Base-by-base conservation (phyloP, 2,329 filamentous ascomycete species). In the Aspergillus sp. region DNA sequence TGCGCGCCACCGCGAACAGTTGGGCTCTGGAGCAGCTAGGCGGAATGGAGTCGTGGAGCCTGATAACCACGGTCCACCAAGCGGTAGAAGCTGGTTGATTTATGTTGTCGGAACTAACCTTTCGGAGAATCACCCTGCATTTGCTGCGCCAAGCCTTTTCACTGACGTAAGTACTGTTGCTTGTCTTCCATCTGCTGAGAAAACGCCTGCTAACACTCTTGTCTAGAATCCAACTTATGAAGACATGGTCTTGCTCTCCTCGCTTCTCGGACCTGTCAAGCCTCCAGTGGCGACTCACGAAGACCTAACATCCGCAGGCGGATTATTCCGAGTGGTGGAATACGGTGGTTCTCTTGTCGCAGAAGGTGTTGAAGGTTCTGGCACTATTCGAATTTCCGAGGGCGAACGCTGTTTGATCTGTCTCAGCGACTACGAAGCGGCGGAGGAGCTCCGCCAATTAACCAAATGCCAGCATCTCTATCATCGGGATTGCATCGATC, bases 21-120 rank as follows among this genome's bases (percentile, higher is more conserved):
- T 88, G 61, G 86, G 87, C 4, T 85, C 87, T 34, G 87, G 87
- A 52, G 84, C 87, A 25, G 83, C 86, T 11, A 81, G 87, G 38
- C 82, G 87, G 48, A 88, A 89, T 71, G 87, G 87, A 22, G 84
- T 89, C 19, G 87, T 89, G 63, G 84, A 86, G 63, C 85, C 87
- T 23, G 82, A 86, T 60, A 80, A 82, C 50, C 72, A 79, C 58
- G 72, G 77, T 9, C 76, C 78, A 47, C 77, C 79, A 60, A 82
- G 80, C 58, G 86, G 85, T 58, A 80, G 88, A 66, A 90, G 87
- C 74, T 91, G 88, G 88, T 84, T 91, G 68, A 90, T 91, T 57
- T 91, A 91, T 71, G 87, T 91, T 8, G 84, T 91, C 55, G 88
- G 88, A 49, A 88, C 88, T 47, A 89, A 88, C 66, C 85, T 90